Evolutionary conservation across 306 rosid genomes (phyloP), one percentile per base, ranked within the genome.

Genomic region (Citrullus amarus): DNA sequence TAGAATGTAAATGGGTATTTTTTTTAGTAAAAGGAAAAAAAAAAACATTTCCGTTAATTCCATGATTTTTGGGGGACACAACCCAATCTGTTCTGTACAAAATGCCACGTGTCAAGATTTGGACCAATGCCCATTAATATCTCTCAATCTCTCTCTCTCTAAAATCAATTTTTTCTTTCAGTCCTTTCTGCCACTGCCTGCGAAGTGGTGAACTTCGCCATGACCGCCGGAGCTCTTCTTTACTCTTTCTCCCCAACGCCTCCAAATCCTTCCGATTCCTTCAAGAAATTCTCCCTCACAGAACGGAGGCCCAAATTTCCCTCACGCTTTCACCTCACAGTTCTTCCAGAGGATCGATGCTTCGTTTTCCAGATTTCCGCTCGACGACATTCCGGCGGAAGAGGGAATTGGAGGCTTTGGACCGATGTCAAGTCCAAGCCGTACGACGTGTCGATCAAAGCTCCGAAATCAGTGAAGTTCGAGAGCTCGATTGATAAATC

Each of bases 351-450:
- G 30, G 80, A 48, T 13, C 83, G 79, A 73, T 71, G 62, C 82
- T 84, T 16, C 30, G 41, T 77, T 1, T 74, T 80, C 66, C 84
- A 81, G 15, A 69, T 86, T 25, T 51, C 89, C 18, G 82, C 65
- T 25, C 28, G 50, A 44, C 73, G 51, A 15, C 57, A 67, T 48
- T 76, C 81, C 1, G 80, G 83, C 2, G 76, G 57, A 10, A 82
- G 86, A 61, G 65, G 86, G 36, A 53, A 57, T 0, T 78, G 95
- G 75, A 88, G 86, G 76, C 78, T 88, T 1, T 84, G 87, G 86
- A 91, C 92, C 8, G 93, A 86, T 79, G 90, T 90, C 48, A 90
- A 92, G 78, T 88, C 97, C 53, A 84, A 94, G 86, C 79, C 81
- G 17, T 85, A 75, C 50, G 87, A 86, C 14, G 38, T 86, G 11